These are phyloP conservation scores for Odontarrhena argentea DNA, from an alignment of 345 rosid species.

Conservation along the genomic window DNA sequence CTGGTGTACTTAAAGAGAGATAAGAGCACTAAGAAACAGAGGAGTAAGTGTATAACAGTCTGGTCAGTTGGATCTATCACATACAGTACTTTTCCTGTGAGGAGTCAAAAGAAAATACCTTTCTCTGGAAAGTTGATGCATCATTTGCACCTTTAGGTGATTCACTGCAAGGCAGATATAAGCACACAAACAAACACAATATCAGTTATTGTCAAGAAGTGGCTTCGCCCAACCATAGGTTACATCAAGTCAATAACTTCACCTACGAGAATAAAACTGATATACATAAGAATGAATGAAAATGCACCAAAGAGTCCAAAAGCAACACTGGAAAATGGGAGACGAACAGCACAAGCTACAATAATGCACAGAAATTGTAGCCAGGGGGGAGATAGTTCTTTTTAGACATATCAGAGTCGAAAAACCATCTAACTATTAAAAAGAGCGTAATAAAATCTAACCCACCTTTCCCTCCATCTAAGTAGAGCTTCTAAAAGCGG, in stretches of 20 bases:
- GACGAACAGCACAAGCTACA: slow-evolving; percentile 8
- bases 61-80: slow-evolving; percentile 11
- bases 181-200: slow-evolving; percentile 15
- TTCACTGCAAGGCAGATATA: slow-evolving; percentile 64
- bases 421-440: slow-evolving; percentile 17
- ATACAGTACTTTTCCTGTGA: not conserved
- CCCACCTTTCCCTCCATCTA: slow-evolving; percentile 87
- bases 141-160: slow-evolving; percentile 97
- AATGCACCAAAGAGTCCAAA: slow-evolving; percentile 32
- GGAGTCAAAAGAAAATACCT: slow-evolving; percentile 55
- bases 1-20: slow-evolving; percentile 16
- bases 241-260: slow-evolving; percentile 27
- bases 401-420: slow-evolving; percentile 11
- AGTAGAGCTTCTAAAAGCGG: slow-evolving; percentile 98
- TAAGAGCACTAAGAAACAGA: slow-evolving; percentile 3
- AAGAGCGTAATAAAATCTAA: slow-evolving; percentile 3
- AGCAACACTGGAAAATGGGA: slow-evolving; percentile 22
- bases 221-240: slow-evolving; percentile 13
- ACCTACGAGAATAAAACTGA: slow-evolving; percentile 30
- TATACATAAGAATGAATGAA: slow-evolving; percentile 24
- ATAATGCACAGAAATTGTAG: slow-evolving; percentile 10
- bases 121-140: slow-evolving; percentile 97
- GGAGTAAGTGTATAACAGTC: slow-evolving; percentile 7
- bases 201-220: slow-evolving; percentile 30
- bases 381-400: not conserved